Evolutionary conservation across 148 eudicot genomes (phyloP).

Genomic region (Nyssa sinensis): DNA sequence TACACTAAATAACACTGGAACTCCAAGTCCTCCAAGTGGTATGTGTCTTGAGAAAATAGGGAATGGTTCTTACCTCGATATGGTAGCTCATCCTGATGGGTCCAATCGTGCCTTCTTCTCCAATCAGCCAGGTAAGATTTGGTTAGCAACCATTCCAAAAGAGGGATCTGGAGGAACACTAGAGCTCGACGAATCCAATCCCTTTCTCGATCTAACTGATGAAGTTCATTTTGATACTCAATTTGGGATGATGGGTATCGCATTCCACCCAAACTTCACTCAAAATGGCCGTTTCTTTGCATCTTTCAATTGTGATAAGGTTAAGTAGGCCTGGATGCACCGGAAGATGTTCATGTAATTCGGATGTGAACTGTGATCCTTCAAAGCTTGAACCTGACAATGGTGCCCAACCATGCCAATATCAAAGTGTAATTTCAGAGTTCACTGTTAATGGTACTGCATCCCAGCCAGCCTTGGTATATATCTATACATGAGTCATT

Average conservation of each 20-base stretch:
- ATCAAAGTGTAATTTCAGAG: constrained; percentile 70
- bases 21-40: constrained; percentile 43
- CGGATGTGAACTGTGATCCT: constrained; percentile 83
- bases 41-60: constrained; percentile 79
- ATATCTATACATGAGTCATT: constrained; percentile 4
- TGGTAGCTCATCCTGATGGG: constrained; percentile 83
- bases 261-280: constrained; percentile 68
- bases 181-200: constrained; percentile 60
- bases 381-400: constrained; percentile 52
- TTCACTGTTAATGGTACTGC: constrained; percentile 55
- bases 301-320: constrained; percentile 85
- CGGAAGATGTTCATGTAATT: constrained; percentile 84
- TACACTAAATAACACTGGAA: constrained; percentile 33
- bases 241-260: constrained; percentile 75
- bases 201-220: constrained; percentile 76
- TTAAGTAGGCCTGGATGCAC: constrained; percentile 60
- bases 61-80: constrained; percentile 73
- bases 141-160: constrained; percentile 66
- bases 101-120: constrained; percentile 74
- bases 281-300: constrained; percentile 80
- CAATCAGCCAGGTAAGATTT: constrained; percentile 70
- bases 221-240: constrained; percentile 63
- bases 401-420: constrained; percentile 79
- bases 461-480: constrained; percentile 54
- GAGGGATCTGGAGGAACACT: constrained; percentile 51